Evolutionary conservation across 495 filamentous ascomycete genomes (phyloP), one percentile per base, ranked within the genome.

Genomic region (Penicillium ochrochloron): DNA sequence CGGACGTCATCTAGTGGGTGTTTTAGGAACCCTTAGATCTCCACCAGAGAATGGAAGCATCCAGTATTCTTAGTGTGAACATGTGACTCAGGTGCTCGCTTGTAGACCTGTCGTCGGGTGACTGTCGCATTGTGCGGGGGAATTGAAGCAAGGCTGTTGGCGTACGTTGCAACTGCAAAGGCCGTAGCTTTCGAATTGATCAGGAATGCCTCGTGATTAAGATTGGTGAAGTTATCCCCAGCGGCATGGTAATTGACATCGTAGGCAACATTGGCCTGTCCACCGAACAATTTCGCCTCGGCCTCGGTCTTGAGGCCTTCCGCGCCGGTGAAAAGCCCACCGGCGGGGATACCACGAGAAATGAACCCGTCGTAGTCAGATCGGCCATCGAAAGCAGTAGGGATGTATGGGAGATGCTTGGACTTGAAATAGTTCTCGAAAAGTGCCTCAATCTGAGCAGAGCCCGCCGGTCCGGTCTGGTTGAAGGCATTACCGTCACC

Each of bases 321-420:
- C 11, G 90, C 89, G 27, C 89, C 90, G 21, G 89, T 90, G 73
- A 89, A 89, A 25, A 90, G 70, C 6, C 89, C 90, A 46, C 89
- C 89, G 11, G 78, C 77, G 0, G 90, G 84, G 50, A 92, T 85
- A 42, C 86, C 86, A 17, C 75, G 80, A 31, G 85, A 83, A 37
- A 89, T 81, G 73, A 92, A 92, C 0, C 89, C 83, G 17, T 80
- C 83, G 70, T 92, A 91, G 75, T 92, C 90, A 55, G 83, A 87
- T 37, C 89, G 86, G 23, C 87, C 89, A 69, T 81, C 75, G 64
- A 92, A 91, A 2, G 70, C 81, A 23, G 86, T 84, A 0, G 85
- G 76, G 5, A 82, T 78, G 42, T 71, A 79, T 4, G 76, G 73
- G 6, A 82, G 64, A 2, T 74, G 73, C n/a, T 75, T 65, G 31